A percentile compares a stretch with the other conserved stretches of the same genome.
phyloP scores from a whole-genome alignment of 2,329 filamentous ascomycete species.

The Basipetospora chlamydospora region DNA sequence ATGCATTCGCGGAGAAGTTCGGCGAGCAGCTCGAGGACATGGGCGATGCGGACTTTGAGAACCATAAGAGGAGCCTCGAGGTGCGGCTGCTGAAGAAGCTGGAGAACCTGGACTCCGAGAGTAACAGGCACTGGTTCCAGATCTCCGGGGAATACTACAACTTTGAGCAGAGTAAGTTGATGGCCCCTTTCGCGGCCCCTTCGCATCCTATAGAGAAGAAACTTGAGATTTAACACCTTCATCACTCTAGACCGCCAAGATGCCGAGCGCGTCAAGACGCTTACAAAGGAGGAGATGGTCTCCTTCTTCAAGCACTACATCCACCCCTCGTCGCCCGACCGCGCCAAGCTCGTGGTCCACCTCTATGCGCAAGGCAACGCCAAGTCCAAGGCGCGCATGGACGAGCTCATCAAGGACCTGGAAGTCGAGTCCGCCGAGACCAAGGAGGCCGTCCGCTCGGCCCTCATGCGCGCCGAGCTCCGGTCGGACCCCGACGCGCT shows the following conservation, averaged over 20 bases:
- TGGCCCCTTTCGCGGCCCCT: not conserved
- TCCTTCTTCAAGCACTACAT: conserved; percentile 68
- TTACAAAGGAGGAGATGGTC: conserved; percentile 69
- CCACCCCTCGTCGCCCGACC: conserved; percentile 52
- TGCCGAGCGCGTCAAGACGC: conserved; percentile 53
- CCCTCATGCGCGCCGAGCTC: conserved; percentile 6
- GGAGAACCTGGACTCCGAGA: conserved; percentile 83
- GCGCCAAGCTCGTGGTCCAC: conserved; percentile 78
- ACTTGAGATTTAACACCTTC: too few relatives aligned
- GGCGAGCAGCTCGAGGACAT: conserved; percentile 55
- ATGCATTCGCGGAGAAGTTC: conserved; percentile 63
- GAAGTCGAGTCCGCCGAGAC: conserved; percentile 5
- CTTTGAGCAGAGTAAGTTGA: conserved; percentile 61
- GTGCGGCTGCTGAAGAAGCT: conserved; percentile 79
- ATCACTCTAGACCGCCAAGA: conserved; percentile 55
- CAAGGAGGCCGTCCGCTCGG: conserved; percentile 9
- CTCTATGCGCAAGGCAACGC: conserved; percentile 55
- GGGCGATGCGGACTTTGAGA: conserved; percentile 73
- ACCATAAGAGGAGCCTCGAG: conserved; percentile 78
- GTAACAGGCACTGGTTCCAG: conserved; percentile 67
- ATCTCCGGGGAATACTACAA: conserved; percentile 79
- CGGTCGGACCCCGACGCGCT: conserved; percentile 4
- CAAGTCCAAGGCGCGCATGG: conserved; percentile 11
- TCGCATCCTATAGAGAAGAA: too few relatives aligned
- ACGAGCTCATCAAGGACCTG: not conserved